These are phyloP conservation scores for Cucurbitaria berberidis DNA, from an alignment of 2,329 filamentous ascomycete genomes.

Conservation along the genomic window DNA sequence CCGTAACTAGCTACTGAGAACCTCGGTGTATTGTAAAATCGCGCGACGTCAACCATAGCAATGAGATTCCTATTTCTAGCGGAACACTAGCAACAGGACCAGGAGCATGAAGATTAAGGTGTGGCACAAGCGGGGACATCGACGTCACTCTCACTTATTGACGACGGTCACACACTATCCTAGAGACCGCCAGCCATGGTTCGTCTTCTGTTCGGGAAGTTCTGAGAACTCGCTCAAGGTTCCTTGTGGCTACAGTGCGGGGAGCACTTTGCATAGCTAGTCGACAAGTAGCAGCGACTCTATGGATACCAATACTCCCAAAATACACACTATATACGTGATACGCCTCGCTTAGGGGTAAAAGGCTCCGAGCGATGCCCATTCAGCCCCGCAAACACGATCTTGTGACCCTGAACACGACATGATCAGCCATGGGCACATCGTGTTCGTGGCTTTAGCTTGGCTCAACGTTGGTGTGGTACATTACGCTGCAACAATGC, in stretches of 20 bases:
- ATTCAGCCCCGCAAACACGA: not conserved
- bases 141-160: slow-evolving; percentile 1
- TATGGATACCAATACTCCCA: slow-evolving; percentile 8
- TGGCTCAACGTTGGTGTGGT: slow-evolving; percentile 10
- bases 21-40: not conserved
- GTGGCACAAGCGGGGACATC: slow-evolving; percentile 7
- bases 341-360: slow-evolving; percentile 12
- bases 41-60: not conserved
- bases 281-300: not conserved
- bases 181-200: not conserved
- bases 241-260: not conserved
- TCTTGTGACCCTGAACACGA: slow-evolving; percentile 10
- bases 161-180: not conserved
- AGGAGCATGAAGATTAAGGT: slow-evolving; percentile 13
- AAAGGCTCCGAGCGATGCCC: slow-evolving; percentile 7
- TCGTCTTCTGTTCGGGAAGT: not conserved
- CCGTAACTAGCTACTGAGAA: not conserved
- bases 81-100: not conserved
- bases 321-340: slow-evolving; percentile 6
- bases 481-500: slow-evolving; percentile 7
- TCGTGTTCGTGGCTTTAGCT: slow-evolving; percentile 13
- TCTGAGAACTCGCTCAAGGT: not conserved
- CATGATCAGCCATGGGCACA: slow-evolving; percentile 12
- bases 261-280: not conserved
- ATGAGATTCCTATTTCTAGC: not conserved